Conservation (phyloP, 2,329 filamentous ascomycete species). For the Macrophomina pseudophaseolina region DNA sequence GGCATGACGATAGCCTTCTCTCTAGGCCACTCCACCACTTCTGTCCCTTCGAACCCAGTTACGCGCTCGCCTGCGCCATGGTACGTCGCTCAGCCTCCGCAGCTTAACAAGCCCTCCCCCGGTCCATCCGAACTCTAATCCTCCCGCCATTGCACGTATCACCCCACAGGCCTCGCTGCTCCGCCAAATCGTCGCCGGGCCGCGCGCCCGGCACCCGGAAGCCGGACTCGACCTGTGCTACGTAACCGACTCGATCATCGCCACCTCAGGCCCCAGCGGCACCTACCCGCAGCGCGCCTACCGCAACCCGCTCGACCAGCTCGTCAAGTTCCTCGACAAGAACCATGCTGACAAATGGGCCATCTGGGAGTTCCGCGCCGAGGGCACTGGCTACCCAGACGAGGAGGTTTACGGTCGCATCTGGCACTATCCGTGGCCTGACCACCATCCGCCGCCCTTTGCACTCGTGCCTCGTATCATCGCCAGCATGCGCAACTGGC, state of each 20-base stretch:
- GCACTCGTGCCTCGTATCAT: slow-evolving; percentile 85
- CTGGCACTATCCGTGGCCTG: slow-evolving; percentile 92
- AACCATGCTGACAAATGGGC: slow-evolving; percentile 86
- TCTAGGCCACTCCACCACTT: neutral
- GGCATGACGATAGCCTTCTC: neutral
- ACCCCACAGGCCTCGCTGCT: slow-evolving; percentile 60
- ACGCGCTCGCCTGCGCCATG: neutral
- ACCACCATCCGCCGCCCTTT: slow-evolving; percentile 96
- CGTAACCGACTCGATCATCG: slow-evolving; percentile 78
- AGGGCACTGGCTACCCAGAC: slow-evolving; percentile 95
- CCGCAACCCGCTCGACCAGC: slow-evolving; percentile 85
- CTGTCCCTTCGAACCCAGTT: neutral
- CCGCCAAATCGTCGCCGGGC: slow-evolving; percentile 89
- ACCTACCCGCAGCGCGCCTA: slow-evolving; percentile 92
- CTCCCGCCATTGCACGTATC: neutral
- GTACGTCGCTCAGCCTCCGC: slow-evolving; percentile 2
- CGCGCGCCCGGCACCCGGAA: slow-evolving; percentile 81
- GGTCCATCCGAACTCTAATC: neutral
- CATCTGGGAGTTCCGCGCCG: slow-evolving; percentile 97
- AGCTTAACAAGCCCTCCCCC: neutral
- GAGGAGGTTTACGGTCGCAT: slow-evolving; percentile 83
- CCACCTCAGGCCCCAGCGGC: slow-evolving; percentile 84
- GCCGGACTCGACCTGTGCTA: slow-evolving; percentile 94
- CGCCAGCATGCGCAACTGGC: slow-evolving; percentile 91
- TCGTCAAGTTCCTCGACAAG: slow-evolving; percentile 85